Evolutionary conservation across 345 rosid species (phyloP).

Genomic region (Angophora floribunda): DNA sequence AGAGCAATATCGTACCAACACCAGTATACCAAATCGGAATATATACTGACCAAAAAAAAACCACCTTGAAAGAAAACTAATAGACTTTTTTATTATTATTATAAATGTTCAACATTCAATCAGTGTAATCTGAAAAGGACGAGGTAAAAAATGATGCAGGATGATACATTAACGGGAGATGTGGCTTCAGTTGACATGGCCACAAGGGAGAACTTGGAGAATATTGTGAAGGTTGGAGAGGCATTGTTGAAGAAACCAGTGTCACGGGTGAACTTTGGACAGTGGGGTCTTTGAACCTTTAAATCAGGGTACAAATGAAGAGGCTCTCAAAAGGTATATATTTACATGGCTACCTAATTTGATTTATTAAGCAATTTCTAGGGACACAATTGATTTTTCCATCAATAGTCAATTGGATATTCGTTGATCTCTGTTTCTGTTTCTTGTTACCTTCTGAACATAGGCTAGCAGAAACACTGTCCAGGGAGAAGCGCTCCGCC

Average conservation of each 20-base stretch:
- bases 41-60: background rate
- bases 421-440: background rate
- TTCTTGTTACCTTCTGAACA: background rate
- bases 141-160: slow-evolving; percentile 9
- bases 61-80: background rate
- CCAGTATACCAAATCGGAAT: background rate
- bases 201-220: slow-evolving; percentile 32
- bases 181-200: slow-evolving; percentile 41
- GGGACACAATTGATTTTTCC: background rate
- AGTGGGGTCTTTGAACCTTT: slow-evolving; percentile 18
- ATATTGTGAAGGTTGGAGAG: slow-evolving; percentile 34
- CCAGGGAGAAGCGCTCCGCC: background rate
- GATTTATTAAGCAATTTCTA: background rate
- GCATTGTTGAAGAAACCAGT: slow-evolving; percentile 34
- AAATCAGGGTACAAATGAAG: slow-evolving; percentile 16
- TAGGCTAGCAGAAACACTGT: background rate
- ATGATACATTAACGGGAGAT: slow-evolving; percentile 27
- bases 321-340: slow-evolving; percentile 28
- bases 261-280: slow-evolving; percentile 33
- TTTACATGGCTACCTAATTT: background rate
- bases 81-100: background rate
- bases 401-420: background rate
- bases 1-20: background rate
- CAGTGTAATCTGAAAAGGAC: background rate
- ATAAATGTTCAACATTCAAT: background rate